Base-by-base conservation (phyloP, 192 early-diverging fungal species). In the Podila epigama region DNA sequence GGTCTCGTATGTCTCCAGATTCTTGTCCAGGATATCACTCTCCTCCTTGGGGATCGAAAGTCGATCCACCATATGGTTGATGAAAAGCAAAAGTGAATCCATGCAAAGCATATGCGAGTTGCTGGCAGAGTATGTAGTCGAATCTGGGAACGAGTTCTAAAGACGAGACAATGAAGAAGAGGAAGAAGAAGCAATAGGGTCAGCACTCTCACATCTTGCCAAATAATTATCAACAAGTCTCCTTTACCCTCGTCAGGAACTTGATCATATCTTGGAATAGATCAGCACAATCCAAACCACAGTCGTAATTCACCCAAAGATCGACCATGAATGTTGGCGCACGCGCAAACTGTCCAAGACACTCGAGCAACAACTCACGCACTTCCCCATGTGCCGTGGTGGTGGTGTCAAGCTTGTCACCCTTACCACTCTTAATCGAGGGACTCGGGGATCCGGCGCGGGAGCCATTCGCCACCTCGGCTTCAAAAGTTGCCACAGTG, bases 231-330 rank as follows among this genome's bases (percentile, higher is more conserved):
- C n/a, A n/a, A n/a, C n/a, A n/a, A n/a, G n/a, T n/a, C n/a, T n/a
- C n/a, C n/a, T 62, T 64, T 80, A 92, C 91, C 86, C 87, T 91
- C 53, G 88, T 88, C 59, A 94, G 84, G 60, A 95, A 94, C 58
- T 85, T 80, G 29, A 96, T 79, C 33, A 94, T 66, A 25, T 94
- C 93, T 68, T 97, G 94, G 87, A 93, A 98, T 55, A 98, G 82
- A 79, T 97, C 91, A 44, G 89, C 88, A 42, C 89, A 88, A 37
- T 90, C 83, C 66, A 93, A 59, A 64, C 96, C 92, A 59, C 94
- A 93, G 79, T 99, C 98, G 75, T 93, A 97, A 78, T 96, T 95
- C 57, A 96, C 88, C 90, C 95, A 99, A 36, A 99, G 83, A 62
- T 98, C 96, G 0, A 89, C 85, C 79, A 94, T 84, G 53, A 96